Evolutionary conservation across 352 stramenopile species (phyloP).

Genomic region (Pythium plurisporium): DNA sequence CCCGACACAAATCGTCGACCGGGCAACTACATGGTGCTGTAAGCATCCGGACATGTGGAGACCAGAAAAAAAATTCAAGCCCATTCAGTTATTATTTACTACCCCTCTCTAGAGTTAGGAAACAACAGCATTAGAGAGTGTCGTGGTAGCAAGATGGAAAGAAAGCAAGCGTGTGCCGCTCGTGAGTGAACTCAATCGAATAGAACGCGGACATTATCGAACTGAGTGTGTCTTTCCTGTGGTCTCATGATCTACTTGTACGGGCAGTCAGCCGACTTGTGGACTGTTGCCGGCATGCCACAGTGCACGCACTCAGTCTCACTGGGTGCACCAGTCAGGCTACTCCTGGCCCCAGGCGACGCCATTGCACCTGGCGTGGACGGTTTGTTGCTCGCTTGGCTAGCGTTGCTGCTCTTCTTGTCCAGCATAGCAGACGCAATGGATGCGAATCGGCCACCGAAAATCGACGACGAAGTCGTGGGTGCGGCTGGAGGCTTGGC

Average conservation of each 20-base stretch:
- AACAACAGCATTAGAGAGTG: not conserved
- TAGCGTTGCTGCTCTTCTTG: slow-evolving; percentile 30
- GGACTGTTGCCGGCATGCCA: slow-evolving; percentile 35
- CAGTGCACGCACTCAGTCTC: slow-evolving; percentile 42
- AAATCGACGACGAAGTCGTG: slow-evolving; percentile 23
- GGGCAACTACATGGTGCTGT: slow-evolving; percentile 75
- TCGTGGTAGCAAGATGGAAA: not conserved
- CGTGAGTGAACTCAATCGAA: slow-evolving; percentile 1
- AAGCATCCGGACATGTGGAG: no score
- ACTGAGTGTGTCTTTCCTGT: not conserved
- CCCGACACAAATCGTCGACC: slow-evolving; percentile 43
- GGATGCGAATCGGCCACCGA: slow-evolving; percentile 59
- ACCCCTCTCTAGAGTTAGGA: slow-evolving; percentile 4
- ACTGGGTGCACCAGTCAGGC: slow-evolving; percentile 22
- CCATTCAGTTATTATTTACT: slow-evolving; percentile 22
- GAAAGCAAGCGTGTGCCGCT: not conserved
- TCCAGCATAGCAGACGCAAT: slow-evolving; percentile 48
- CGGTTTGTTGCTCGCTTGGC: slow-evolving; percentile 4
- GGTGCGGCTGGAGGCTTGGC: slow-evolving; percentile 33
- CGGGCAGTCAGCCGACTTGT: slow-evolving; percentile 46
- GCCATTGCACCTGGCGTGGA: slow-evolving; percentile 5
- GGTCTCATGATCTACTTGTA: slow-evolving; percentile 32
- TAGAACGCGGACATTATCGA: no score
- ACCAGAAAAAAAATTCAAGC: not conserved
- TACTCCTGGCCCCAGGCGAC: slow-evolving; percentile 26